A percentile compares a stretch with the other conserved stretches of the same genome.
These are phyloP conservation scores for Arachnomyces sp. DNA, from an alignment of 2,329 filamentous ascomycete genomes.

Conservation along the genomic window DNA sequence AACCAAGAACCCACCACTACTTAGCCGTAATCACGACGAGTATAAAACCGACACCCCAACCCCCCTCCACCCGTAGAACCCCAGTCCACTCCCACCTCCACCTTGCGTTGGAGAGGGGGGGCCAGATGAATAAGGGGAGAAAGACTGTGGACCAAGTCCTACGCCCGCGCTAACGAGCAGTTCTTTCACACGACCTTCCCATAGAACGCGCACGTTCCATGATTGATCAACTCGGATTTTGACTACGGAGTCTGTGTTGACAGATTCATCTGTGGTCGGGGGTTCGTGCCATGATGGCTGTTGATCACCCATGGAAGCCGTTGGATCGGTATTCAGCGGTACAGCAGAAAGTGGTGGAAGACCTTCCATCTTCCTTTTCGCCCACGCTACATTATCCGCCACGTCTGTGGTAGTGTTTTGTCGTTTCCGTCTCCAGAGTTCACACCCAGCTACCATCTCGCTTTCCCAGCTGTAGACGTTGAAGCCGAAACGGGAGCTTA, in stretches of 20 bases:
- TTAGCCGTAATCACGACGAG: constrained; percentile 24
- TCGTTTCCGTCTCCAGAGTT: constrained; percentile 67
- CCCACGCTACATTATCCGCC: constrained; percentile 36
- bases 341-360: constrained; percentile 6
- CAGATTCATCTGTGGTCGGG: constrained; percentile 34
- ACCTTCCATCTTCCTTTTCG: constrained; percentile 33
- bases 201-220: constrained; percentile 73
- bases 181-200: constrained; percentile 90
- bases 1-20: not conserved
- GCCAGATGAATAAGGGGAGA: constrained; percentile 21
- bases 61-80: constrained; percentile 32
- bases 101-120: constrained; percentile 16
- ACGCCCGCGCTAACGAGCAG: constrained; percentile 85
- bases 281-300: constrained; percentile 13
- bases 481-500: constrained; percentile 90
- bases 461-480: constrained; percentile 98
- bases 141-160: constrained; percentile 57
- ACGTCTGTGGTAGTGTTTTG: constrained; percentile 26
- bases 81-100: constrained; percentile 18
- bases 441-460: constrained; percentile 81
- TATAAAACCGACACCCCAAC: constrained; percentile 36
- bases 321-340: no score
- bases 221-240: constrained; percentile 88
- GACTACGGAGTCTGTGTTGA: constrained; percentile 73
- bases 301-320: constrained; percentile 6